These are phyloP conservation scores for Epichloe baconii DNA, from an alignment of 2,329 filamentous ascomycete genomes.

Conservation along the genomic window DNA sequence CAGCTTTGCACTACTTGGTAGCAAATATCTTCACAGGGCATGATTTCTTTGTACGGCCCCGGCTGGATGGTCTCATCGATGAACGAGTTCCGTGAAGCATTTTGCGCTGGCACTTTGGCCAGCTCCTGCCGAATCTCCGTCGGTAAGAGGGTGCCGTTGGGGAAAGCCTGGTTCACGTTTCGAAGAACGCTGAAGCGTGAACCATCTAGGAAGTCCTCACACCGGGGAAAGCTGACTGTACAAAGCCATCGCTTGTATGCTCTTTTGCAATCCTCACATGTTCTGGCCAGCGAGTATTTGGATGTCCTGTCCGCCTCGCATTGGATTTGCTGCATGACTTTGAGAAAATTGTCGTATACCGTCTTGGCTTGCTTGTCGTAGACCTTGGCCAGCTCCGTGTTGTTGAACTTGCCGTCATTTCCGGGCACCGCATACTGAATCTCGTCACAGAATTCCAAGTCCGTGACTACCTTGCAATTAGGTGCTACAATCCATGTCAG, in stretches of 20 bases:
- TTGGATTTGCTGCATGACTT: conserved; percentile 69
- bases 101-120: conserved; percentile 13
- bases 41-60: conserved; percentile 85
- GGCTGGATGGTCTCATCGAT: conserved; percentile 64
- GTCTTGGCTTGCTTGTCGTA: conserved; percentile 65
- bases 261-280: conserved; percentile 59
- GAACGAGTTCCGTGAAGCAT: conserved; percentile 50
- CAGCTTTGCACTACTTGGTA: conserved; percentile 77
- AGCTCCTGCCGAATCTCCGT: conserved; percentile 17
- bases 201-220: conserved; percentile 61
- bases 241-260: conserved; percentile 96
- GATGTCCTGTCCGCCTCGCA: conserved; percentile 66
- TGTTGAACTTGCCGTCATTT: conserved; percentile 51
- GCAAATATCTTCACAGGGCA: conserved; percentile 82
- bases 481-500: conserved; percentile 34
- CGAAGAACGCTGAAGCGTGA: conserved; percentile 37
- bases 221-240: conserved; percentile 82
- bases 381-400: conserved; percentile 48
- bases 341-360: conserved; percentile 67
- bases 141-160: conserved; percentile 49
- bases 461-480: conserved; percentile 76
- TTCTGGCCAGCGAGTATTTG: conserved; percentile 68
- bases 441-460: conserved; percentile 78
- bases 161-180: conserved; percentile 57
- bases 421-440: conserved; percentile 86